Evolutionary conservation across 805 yeast species (phyloP).

Genomic region (Saccharomycopsis javanensis): DNA sequence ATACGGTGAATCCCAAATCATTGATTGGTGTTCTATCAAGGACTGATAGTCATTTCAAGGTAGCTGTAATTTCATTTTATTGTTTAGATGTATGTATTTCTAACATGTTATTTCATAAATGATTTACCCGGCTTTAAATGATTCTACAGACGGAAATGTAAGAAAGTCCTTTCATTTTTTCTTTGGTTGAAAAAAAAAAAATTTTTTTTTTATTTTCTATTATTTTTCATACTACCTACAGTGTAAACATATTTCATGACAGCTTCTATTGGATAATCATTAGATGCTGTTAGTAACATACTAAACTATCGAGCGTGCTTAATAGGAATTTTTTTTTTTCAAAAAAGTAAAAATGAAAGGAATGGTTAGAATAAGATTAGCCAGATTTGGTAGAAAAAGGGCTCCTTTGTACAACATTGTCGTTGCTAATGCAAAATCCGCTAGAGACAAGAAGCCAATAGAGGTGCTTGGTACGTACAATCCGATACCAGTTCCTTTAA

Average conservation of each 20-base stretch:
- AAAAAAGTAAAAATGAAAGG: constrained; percentile 41
- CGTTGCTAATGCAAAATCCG: constrained; percentile 64
- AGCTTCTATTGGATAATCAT: background rate
- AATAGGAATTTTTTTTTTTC: background rate
- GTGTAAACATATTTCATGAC: background rate
- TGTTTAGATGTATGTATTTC: no score
- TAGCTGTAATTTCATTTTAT: no score
- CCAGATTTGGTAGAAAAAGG: constrained; percentile 84
- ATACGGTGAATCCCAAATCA: constrained; percentile 33
- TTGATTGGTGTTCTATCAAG: constrained; percentile 48
- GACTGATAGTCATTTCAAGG: constrained; percentile 1
- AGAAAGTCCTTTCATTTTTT: background rate
- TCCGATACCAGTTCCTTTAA: constrained; percentile 64
- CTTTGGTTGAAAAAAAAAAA: background rate
- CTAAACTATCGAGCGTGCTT: no score
- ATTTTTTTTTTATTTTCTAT: background rate
- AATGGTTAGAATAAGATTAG: constrained; percentile 76
- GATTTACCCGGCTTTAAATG: background rate
- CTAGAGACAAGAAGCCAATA: constrained; percentile 80
- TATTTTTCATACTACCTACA: no score
- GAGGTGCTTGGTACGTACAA: constrained; percentile 93
- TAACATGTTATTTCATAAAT: no score
- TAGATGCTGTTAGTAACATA: background rate
- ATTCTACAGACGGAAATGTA: background rate
- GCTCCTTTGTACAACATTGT: constrained; percentile 89